Percentiles rank a stretch among this genome's conserved stretches.
phyloP scores from a whole-genome alignment of 257 asterid species.

The Nicotiana sylvestris region DNA sequence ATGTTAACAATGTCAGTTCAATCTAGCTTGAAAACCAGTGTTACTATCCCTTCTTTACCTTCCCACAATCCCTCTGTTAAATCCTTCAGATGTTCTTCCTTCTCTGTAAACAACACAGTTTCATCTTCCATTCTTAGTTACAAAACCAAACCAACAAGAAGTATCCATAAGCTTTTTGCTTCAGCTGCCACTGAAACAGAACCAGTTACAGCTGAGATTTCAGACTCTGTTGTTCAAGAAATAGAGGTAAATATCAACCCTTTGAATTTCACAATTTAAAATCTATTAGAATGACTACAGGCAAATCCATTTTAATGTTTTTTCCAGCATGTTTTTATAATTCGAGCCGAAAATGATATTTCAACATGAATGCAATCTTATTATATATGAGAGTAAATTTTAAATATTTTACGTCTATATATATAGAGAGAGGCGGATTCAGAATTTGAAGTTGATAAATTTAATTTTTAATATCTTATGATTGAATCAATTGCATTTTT shows the following conservation, averaged over 20 bases:
- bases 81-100: constrained; percentile 28
- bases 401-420: too few species aligned
- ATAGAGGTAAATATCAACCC: background rate
- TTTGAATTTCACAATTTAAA: background rate
- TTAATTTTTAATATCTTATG: too few species aligned
- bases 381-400: too few species aligned
- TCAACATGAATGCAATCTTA: too few species aligned
- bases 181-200: constrained; percentile 41
- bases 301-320: too few species aligned
- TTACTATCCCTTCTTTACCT: constrained; percentile 35
- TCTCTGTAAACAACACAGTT: constrained; percentile 23
- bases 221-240: constrained; percentile 21
- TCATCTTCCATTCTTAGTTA: constrained; percentile 15
- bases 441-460: too few species aligned
- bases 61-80: constrained; percentile 29
- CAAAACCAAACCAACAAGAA: constrained; percentile 26
- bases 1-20: constrained; percentile 49
- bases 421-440: too few species aligned
- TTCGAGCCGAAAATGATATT: too few species aligned
- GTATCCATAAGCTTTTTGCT: constrained; percentile 27
- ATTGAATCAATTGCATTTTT: too few species aligned
- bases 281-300: too few species aligned
- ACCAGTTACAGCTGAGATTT: constrained; percentile 24
- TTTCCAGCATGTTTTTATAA: too few species aligned
- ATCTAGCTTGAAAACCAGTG: constrained; percentile 25